Conservation (phyloP, 2,329 filamentous ascomycete species). For the Coleophoma crateriformis region DNA sequence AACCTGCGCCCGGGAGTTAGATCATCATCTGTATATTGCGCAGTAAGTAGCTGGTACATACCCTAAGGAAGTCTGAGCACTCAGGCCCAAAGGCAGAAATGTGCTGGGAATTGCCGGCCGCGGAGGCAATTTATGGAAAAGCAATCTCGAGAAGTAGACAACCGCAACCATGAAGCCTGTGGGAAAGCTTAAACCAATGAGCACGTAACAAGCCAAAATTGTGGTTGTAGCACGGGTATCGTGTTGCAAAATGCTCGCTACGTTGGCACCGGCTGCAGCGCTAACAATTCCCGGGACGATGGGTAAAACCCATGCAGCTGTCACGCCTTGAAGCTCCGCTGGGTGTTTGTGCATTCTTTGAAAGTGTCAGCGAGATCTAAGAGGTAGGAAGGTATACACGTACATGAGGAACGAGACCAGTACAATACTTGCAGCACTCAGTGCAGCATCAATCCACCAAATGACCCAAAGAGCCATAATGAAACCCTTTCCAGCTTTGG, state of each 20-base stretch:
- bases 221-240: slow-evolving; percentile 50
- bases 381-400: not conserved
- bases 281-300: slow-evolving; percentile 61
- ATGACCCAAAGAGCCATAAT: slow-evolving; percentile 36
- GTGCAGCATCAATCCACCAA: slow-evolving; percentile 48
- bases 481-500: not conserved
- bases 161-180: slow-evolving; percentile 55
- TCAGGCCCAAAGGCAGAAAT: not conserved
- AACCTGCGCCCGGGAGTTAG: not conserved
- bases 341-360: slow-evolving; percentile 9
- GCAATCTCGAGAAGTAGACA: slow-evolving; percentile 63
- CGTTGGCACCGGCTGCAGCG: slow-evolving; percentile 53
- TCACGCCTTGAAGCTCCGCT: slow-evolving; percentile 46
- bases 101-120: not conserved
- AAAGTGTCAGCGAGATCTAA: not conserved
- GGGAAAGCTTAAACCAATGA: slow-evolving; percentile 59
- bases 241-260: slow-evolving; percentile 51
- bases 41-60: not conserved
- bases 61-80: slow-evolving; percentile 2
- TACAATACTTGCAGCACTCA: slow-evolving; percentile 45
- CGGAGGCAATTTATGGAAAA: slow-evolving; percentile 48
- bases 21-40: not conserved
- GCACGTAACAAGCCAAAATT: slow-evolving; percentile 54
- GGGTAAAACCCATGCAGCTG: slow-evolving; percentile 57
- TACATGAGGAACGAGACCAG: slow-evolving; percentile 49